Conservation (phyloP, 2,329 filamentous ascomycete species). For the Cercospora zeina region DNA sequence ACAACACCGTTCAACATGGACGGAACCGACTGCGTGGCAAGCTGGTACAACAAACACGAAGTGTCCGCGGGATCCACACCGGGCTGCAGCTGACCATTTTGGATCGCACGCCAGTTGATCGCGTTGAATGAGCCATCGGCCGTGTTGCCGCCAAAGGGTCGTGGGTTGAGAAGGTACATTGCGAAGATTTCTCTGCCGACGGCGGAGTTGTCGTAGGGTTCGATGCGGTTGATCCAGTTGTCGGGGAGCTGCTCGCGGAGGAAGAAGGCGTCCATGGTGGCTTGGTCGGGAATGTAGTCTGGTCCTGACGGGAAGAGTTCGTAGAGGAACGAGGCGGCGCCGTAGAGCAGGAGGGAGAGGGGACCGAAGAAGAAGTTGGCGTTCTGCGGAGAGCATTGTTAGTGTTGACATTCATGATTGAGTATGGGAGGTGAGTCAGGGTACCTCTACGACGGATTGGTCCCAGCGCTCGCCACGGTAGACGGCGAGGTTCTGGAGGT, state of each 20-base stretch:
- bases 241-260: conserved; percentile 48
- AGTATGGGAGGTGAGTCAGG: no score
- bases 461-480: conserved; percentile 47
- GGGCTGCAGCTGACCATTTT: conserved; percentile 43
- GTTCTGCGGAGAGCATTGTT: conserved; percentile 29
- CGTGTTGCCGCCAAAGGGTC: conserved; percentile 35
- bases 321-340: conserved; percentile 49
- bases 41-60: conserved; percentile 49
- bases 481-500: conserved; percentile 43
- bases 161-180: conserved; percentile 44
- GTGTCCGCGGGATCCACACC: conserved; percentile 35
- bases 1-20: conserved; percentile 43
- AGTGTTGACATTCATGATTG: not conserved
- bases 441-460: conserved; percentile 39
- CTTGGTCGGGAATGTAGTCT: conserved; percentile 40
- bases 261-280: conserved; percentile 45
- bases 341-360: conserved; percentile 44
- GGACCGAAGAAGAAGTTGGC: conserved; percentile 49
- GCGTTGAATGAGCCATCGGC: conserved; percentile 17
- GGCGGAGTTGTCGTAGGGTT: conserved; percentile 42
- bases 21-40: conserved; percentile 44
- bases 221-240: conserved; percentile 43
- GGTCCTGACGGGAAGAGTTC: conserved; percentile 44
- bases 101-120: conserved; percentile 44
- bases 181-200: conserved; percentile 45